Base-by-base conservation (phyloP, 2,329 filamentous ascomycete species). In the Alternaria brassicicola region DNA sequence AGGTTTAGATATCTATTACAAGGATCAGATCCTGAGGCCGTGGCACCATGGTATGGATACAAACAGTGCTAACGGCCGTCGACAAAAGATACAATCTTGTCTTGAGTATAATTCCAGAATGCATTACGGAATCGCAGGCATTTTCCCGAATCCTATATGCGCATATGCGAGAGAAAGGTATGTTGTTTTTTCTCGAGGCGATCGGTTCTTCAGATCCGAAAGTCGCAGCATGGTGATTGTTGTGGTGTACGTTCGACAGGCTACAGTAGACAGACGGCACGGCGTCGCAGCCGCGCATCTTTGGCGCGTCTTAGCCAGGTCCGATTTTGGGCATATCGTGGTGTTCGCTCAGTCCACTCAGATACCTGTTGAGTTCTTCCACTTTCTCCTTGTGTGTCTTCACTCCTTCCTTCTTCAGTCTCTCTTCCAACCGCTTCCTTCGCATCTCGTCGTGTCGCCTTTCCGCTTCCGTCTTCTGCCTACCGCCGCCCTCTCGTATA, bases 381-480 rank as follows among this genome's bases (percentile, higher is more conserved):
- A 99, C 94, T 10, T 92, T 88, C 81, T 99, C 91, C 77, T 98
- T 98, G 78, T 99, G 95, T 28, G 93, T 96, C 83, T 97, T 98
- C 66, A 94, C 86, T 15, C 96, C 89, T 75, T 97, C 93, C 13
- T 89, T 87, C 73, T 90, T 88, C 42, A 96, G 81, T 62, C 92
- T 84, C 71, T 97, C 89, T 68, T 95, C 87, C 70, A 98, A 82
- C 82, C 92, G 86, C 80, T 92, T 95, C 76, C 87, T 85, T 76
- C 89, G 87, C 69, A 86, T 84, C 79, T 98, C 94, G 66, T 96
- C 92, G 70, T 95, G 87, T 42, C 88, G 84, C 66, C 84, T 83
- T 80, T 99, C 92, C 1, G 93, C 87, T 63, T 96, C 92, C 0
- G 94, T 98, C 83, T 96, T 97, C 60, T 79, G 78, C 19, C 72